Conservation (phyloP, 345 rosid species). For the Bruguiera sexangula region DNA sequence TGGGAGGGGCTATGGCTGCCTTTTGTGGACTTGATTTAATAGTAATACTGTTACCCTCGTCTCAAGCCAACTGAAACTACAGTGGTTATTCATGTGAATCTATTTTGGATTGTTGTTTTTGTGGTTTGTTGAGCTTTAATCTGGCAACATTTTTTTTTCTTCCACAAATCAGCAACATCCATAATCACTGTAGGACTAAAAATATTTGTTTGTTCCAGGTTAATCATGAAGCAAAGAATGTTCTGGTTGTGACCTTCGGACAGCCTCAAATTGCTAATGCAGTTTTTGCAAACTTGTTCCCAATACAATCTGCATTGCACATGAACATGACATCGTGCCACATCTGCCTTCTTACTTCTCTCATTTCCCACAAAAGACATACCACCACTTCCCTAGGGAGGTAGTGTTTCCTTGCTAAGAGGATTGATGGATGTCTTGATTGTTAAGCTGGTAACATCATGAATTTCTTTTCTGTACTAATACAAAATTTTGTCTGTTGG, state of each 20-base stretch:
- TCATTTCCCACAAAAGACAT: slow-evolving; percentile 75
- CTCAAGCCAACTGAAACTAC: not conserved
- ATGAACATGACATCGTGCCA: slow-evolving; percentile 83
- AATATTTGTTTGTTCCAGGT: slow-evolving; percentile 45
- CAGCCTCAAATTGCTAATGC: slow-evolving; percentile 95
- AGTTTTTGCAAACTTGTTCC: slow-evolving; percentile 72
- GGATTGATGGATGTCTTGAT: slow-evolving; percentile 3
- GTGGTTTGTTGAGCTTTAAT: not conserved
- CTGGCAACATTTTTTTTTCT: not conserved
- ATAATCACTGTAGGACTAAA: not conserved
- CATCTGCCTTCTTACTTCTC: slow-evolving; percentile 82
- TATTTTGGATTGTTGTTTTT: not conserved
- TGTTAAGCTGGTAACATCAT: not conserved
- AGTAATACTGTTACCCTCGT: slow-evolving; percentile 33
- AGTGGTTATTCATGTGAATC: not conserved
- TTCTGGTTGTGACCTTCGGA: slow-evolving; percentile 83
- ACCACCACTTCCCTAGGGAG: slow-evolving; percentile 94
- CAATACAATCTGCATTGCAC: slow-evolving; percentile 62
- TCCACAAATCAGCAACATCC: too few relatives aligned
- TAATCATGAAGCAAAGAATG: slow-evolving; percentile 54
- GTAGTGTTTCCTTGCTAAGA: slow-evolving; percentile 31
- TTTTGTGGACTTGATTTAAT: slow-evolving; percentile 80
- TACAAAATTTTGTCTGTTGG: too few relatives aligned
- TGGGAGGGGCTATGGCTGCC: slow-evolving; percentile 97
- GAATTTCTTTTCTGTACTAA: too few relatives aligned